Base-by-base conservation (phyloP, 805 yeast genomes). In the Wickerhamomyces hampshirensis region DNA sequence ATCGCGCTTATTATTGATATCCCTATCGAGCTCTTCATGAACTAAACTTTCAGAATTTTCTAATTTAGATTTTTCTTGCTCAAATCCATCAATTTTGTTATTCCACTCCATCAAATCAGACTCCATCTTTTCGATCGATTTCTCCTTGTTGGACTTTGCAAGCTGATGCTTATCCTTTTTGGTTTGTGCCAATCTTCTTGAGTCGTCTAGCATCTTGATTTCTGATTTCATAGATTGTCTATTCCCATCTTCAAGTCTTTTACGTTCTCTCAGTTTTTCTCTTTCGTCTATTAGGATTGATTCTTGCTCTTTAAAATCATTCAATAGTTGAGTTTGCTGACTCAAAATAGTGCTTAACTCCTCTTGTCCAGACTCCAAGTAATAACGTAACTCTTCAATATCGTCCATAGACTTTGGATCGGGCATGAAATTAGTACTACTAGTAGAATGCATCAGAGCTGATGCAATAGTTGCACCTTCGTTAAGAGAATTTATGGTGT, bases 301-400 rank as follows among this genome's bases (percentile, higher is more conserved):
- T 33, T 65, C 68, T 35, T 65, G 68, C 18, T 69, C 71, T 27
- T 53, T 45, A 39, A 62, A 64, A 28, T 68, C 71, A 5, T 35
- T n/a, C 21, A 56, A 52, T 0, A 57, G 45, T 26, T 58, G 62
- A 24, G 47, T 45, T 37, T 59, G 60, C 13, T 66, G 62, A 18
- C 48, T 53, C 40, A 62, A 41, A 13, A 65, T 48, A 7, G 58
- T 46, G 32, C 62, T 59, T 12, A 66, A 55, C 19, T 67, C 71
- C 18, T 65, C 71, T 29, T 68, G 62, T 2, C 68, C 66, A 5
- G 62, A 50, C 43, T 67, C 73, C 17, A 68, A 47, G 28, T 62
- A 48, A 39, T 60, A 66, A 39, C 69, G 60, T 26, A 69, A 44
- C 41, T 67, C 72, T 39, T 63, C 69, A 27, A 67, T 63, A 47